These are phyloP conservation scores for Tetrapisispora namnaoensis DNA, from an alignment of 805 yeast species.

Conservation along the genomic window DNA sequence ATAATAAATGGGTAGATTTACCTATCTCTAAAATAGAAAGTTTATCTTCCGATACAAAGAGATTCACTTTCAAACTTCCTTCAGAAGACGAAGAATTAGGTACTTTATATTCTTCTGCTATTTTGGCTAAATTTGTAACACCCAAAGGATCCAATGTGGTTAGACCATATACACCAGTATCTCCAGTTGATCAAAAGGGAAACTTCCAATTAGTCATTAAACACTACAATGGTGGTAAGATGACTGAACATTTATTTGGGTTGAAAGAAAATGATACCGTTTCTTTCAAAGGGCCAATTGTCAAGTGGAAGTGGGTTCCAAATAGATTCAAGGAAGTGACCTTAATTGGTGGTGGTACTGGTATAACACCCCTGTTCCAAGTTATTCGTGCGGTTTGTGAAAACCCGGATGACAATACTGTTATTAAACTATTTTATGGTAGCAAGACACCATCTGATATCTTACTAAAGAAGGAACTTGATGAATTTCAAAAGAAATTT, in stretches of 20 bases:
- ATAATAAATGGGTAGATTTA: slow-evolving; percentile 63
- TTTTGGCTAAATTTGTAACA: slow-evolving; percentile 73
- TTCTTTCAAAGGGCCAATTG: slow-evolving; percentile 87
- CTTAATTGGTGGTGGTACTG: slow-evolving; percentile 92
- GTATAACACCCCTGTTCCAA: slow-evolving; percentile 94
- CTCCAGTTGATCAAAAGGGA: slow-evolving; percentile 63
- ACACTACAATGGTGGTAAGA: slow-evolving; percentile 75
- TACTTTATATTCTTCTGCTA: slow-evolving; percentile 64
- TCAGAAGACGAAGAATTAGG: slow-evolving; percentile 62
- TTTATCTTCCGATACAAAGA: slow-evolving; percentile 54
- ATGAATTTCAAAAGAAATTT: slow-evolving; percentile 40
- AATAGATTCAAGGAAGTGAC: slow-evolving; percentile 73
- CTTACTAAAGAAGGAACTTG: slow-evolving; percentile 69
- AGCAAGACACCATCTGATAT: slow-evolving; percentile 70
- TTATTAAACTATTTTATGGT: slow-evolving; percentile 76
- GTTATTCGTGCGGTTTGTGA: slow-evolving; percentile 63
- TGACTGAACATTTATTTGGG: slow-evolving; percentile 60
- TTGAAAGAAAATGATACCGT: slow-evolving; percentile 74
- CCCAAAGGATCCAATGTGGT: slow-evolving; percentile 79
- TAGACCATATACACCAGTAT: slow-evolving; percentile 83
- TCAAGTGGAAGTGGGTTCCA: slow-evolving; percentile 84
- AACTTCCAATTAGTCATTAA: slow-evolving; percentile 72
- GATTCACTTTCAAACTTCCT: slow-evolving; percentile 62
- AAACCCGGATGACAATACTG: slow-evolving; percentile 73
- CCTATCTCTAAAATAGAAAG: slow-evolving; percentile 37